Evolutionary conservation across 768 basidiomycete genomes (phyloP).

Genomic region (Leccinum disarticulatum): DNA sequence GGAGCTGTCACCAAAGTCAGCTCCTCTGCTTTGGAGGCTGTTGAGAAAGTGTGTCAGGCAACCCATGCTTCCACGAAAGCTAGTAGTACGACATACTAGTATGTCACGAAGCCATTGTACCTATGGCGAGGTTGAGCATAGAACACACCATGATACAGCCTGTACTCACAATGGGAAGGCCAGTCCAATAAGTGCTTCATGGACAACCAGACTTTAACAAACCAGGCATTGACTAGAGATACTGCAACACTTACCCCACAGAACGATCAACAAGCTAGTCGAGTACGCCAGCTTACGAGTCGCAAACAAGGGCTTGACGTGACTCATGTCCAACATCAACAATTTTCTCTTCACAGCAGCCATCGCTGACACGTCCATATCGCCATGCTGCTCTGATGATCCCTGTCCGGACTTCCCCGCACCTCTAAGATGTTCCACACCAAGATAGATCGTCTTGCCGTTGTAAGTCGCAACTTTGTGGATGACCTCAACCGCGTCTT

Average conservation of each 20-base stretch:
- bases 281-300: conserved; percentile 50
- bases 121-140: conserved; percentile 22
- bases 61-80: not conserved
- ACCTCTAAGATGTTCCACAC: conserved; percentile 47
- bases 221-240: not conserved
- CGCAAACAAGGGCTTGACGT: conserved; percentile 50
- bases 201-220: not conserved
- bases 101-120: conserved; percentile 54
- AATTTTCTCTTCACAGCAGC: conserved; percentile 43
- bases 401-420: conserved; percentile 14
- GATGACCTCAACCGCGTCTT: conserved; percentile 59
- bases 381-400: conserved; percentile 12
- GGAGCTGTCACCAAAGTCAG: conserved; percentile 67
- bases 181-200: conserved; percentile 67
- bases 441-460: conserved; percentile 47
- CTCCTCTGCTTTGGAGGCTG: conserved; percentile 65
- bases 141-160: not conserved
- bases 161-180: conserved; percentile 63
- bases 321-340: conserved; percentile 37
- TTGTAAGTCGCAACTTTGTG: conserved; percentile 64
- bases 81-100: conserved; percentile 37
- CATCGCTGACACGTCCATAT: conserved; percentile 35
- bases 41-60: conserved; percentile 3
- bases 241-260: conserved; percentile 44
- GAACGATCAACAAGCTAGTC: conserved; percentile 48